Evolutionary conservation across 768 basidiomycete genomes (phyloP).

Genomic region (Kwoniella heveanensis): DNA sequence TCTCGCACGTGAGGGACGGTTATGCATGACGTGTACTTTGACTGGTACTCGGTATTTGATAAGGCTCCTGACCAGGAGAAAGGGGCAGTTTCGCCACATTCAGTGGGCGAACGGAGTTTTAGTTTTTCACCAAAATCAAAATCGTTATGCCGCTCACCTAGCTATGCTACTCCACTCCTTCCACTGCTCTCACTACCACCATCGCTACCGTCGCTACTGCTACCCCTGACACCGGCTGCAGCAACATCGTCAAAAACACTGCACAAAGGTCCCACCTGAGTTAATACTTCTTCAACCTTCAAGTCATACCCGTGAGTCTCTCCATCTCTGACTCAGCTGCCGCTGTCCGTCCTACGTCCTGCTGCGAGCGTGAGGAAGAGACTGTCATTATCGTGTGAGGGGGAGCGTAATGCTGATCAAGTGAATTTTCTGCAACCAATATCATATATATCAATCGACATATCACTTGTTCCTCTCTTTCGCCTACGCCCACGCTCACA

Average conservation of each 20-base stretch:
- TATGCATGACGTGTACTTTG: no score
- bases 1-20: no score
- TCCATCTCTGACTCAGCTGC: not conserved
- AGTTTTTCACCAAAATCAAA: slow-evolving; percentile 11
- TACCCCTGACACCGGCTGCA: not conserved
- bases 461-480: not conserved
- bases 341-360: not conserved
- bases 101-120: slow-evolving; percentile 2
- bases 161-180: no score
- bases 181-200: not conserved
- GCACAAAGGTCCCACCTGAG: not conserved
- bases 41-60: no score
- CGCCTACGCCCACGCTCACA: no score
- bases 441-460: not conserved
- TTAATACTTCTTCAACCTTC: slow-evolving; percentile 20
- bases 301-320: slow-evolving; percentile 25
- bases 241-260: slow-evolving; percentile 1
- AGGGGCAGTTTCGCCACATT: slow-evolving; percentile 29
- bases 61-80: no score
- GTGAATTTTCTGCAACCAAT: not conserved
- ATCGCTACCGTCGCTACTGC: not conserved
- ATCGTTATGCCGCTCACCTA: not conserved
- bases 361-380: not conserved
- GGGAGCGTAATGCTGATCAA: slow-evolving; percentile 13
- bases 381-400: no score